Evolutionary conservation across 495 filamentous ascomycete species (phyloP).

Genomic region (Cryomyces antarcticus): DNA sequence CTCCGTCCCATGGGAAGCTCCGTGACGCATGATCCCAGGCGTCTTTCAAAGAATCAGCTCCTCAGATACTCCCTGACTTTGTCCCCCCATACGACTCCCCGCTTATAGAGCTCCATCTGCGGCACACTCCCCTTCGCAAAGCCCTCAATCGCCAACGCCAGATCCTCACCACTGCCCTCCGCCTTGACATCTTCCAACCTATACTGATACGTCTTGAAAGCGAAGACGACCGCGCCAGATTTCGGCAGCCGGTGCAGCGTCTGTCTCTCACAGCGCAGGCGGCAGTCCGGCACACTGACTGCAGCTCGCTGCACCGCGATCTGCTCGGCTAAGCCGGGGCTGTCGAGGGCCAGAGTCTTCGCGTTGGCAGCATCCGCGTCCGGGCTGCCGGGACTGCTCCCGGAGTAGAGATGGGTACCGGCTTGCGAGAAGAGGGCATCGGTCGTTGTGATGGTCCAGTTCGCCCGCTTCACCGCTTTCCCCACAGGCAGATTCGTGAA

Average conservation of each 20-base stretch:
- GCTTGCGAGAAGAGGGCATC: slow-evolving; percentile 32
- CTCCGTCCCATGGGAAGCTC: slow-evolving; percentile 7
- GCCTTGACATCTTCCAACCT: slow-evolving; percentile 43
- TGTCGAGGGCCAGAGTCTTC: not conserved
- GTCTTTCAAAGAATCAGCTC: slow-evolving; percentile 5
- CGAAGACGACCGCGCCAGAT: slow-evolving; percentile 49
- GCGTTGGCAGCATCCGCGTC: slow-evolving; percentile 13
- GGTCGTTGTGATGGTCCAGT: slow-evolving; percentile 47
- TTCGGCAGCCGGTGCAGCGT: slow-evolving; percentile 51
- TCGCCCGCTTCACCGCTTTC: slow-evolving; percentile 32
- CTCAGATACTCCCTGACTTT: slow-evolving; percentile 38
- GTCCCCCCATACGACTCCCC: slow-evolving; percentile 43
- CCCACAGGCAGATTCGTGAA: slow-evolving; percentile 38
- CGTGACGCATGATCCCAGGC: not conserved
- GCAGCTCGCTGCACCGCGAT: slow-evolving; percentile 18
- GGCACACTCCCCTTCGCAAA: slow-evolving; percentile 46
- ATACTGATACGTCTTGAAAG: slow-evolving; percentile 65
- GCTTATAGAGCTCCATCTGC: slow-evolving; percentile 48
- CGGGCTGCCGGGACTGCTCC: slow-evolving; percentile 1
- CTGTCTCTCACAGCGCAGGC: slow-evolving; percentile 55
- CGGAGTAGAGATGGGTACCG: slow-evolving; percentile 26
- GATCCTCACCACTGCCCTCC: slow-evolving; percentile 40
- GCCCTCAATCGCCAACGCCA: slow-evolving; percentile 56
- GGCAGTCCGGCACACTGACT: slow-evolving; percentile 32
- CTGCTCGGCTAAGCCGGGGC: not conserved